Evolutionary conservation across 305 asterid species (phyloP).

Genomic region (Rubia balearica): DNA sequence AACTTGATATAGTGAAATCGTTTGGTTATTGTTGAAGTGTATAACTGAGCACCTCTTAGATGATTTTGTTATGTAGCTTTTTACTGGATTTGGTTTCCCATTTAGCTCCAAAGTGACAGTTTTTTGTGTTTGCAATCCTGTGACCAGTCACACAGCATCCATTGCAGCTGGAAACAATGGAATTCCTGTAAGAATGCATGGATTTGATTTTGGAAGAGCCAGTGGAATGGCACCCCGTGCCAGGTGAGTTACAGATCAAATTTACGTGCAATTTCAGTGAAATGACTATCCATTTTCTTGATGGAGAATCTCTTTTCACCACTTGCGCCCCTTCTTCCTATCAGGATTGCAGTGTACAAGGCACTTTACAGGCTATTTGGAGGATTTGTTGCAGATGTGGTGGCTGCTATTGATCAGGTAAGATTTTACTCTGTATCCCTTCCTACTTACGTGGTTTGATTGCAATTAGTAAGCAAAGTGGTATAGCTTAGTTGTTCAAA

Average conservation of each 20-base stretch:
- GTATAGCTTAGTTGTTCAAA: background rate
- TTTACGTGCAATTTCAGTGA: background rate
- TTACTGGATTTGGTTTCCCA: background rate
- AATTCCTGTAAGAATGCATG: slow-evolving; percentile 87
- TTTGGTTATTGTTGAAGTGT: background rate
- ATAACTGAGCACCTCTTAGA: too few species aligned
- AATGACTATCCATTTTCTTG: slow-evolving; percentile 6
- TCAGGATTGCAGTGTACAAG: slow-evolving; percentile 97
- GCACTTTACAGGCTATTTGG: slow-evolving; percentile 94
- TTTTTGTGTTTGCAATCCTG: slow-evolving; percentile 6
- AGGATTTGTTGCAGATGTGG: slow-evolving; percentile 94
- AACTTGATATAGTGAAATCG: background rate
- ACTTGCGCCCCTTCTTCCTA: slow-evolving; percentile 20
- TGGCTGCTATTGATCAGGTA: slow-evolving; percentile 99
- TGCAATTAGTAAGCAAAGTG: background rate
- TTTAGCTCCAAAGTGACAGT: background rate
- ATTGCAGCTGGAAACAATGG: slow-evolving; percentile 99
- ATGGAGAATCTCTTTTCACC: background rate
- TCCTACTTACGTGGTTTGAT: background rate
- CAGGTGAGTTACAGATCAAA: slow-evolving; percentile 37
- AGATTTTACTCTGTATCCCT: slow-evolving; percentile 6
- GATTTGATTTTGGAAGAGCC: slow-evolving; percentile 93
- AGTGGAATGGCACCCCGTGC: slow-evolving; percentile 99
- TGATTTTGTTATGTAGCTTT: background rate
- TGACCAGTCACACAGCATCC: slow-evolving; percentile 86